A percentile compares a stretch with the other conserved stretches of the same genome.
Conservation (phyloP, 352 stramenopile species). For the Pythium monospermum region DNA sequence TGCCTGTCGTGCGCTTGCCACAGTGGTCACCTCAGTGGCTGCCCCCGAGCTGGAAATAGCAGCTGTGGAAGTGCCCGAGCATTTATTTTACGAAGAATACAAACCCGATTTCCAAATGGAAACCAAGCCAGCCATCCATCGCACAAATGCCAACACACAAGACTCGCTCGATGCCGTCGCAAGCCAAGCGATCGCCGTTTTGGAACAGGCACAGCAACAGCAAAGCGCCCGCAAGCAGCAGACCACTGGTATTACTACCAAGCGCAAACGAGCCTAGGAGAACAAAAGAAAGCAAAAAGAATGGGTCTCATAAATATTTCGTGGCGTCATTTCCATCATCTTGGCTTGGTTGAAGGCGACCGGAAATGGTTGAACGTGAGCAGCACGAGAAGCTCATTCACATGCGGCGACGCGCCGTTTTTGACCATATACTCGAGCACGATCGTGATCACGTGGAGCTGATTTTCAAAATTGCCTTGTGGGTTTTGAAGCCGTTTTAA, state of each 20-base stretch:
- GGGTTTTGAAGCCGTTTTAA: constrained; percentile 33
- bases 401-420: constrained; percentile 57
- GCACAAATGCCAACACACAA: constrained; percentile 22
- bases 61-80: constrained; percentile 35
- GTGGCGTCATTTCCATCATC: neutral
- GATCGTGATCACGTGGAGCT: constrained; percentile 64
- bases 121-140: constrained; percentile 20
- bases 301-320: neutral
- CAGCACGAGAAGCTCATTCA: constrained; percentile 59
- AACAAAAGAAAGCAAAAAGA: neutral
- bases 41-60: constrained; percentile 18
- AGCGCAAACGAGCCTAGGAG: neutral
- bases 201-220: constrained; percentile 13
- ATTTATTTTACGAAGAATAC: constrained; percentile 54
- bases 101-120: constrained; percentile 19
- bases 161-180: constrained; percentile 12
- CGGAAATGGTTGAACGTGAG: constrained; percentile 82
- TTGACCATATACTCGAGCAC: constrained; percentile 73
- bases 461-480: constrained; percentile 51
- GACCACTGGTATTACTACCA: neutral
- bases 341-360: neutral
- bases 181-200: neutral
- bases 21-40: constrained; percentile 40
- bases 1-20: constrained; percentile 42
- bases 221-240: too few species aligned